Evolutionary conservation across 2,329 filamentous ascomycete genomes (phyloP).

Genomic region (Cladobotryum protrusum): DNA sequence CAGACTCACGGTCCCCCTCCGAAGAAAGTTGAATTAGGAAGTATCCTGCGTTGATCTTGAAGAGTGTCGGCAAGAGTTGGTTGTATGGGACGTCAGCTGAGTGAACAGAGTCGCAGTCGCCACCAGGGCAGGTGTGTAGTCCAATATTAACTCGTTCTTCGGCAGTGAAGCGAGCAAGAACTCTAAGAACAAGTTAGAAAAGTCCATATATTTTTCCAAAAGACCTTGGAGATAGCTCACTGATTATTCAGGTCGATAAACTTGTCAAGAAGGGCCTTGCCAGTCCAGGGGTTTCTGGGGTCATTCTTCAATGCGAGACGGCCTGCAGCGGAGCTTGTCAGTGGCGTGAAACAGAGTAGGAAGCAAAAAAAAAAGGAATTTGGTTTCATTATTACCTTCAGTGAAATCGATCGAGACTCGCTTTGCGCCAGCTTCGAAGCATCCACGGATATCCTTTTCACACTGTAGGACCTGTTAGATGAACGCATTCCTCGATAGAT

Average conservation of each 20-base stretch:
- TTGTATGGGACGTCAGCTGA: slow-evolving; percentile 10
- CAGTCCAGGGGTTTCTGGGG: slow-evolving; percentile 7
- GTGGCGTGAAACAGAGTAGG: too few relatives aligned
- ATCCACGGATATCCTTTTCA: slow-evolving; percentile 13
- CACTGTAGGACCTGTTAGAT: too few relatives aligned
- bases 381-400: slow-evolving; percentile 9
- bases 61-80: slow-evolving; percentile 7
- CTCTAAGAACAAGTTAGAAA: neutral
- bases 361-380: too few relatives aligned
- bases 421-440: slow-evolving; percentile 10
- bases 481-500: neutral
- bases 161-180: slow-evolving; percentile 8
- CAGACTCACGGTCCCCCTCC: slow-evolving; percentile 8
- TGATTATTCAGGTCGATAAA: slow-evolving; percentile 11
- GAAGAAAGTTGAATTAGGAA: slow-evolving; percentile 12
- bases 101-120: slow-evolving; percentile 13
- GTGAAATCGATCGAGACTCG: slow-evolving; percentile 13
- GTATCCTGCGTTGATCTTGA: slow-evolving; percentile 12
- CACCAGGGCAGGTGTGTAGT: slow-evolving; percentile 13
- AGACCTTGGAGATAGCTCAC: neutral
- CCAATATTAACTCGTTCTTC: slow-evolving; percentile 12
- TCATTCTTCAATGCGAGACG: slow-evolving; percentile 10
- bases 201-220: neutral
- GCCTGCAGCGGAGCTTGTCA: neutral
- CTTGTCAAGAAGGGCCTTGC: slow-evolving; percentile 5